Conservation (phyloP, 31 red algal genomes). For the Odonthalia washingtoniensis region DNA sequence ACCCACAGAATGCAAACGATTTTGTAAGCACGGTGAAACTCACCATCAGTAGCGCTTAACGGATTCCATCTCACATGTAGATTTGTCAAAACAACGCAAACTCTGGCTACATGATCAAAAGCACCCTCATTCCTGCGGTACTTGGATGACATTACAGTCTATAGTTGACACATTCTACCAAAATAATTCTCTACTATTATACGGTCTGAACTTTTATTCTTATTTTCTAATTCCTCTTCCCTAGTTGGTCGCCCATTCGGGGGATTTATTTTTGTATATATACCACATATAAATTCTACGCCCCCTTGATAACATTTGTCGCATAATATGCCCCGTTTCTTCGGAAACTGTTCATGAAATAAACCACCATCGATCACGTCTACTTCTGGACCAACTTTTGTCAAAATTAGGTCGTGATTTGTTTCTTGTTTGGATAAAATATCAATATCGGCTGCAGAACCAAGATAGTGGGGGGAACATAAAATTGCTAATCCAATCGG, state of each 20-base stretch:
- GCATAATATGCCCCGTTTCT: no score
- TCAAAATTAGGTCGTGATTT: no score
- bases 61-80: conserved; percentile 4
- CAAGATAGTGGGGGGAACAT: not conserved
- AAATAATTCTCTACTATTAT: no score
- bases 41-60: not conserved
- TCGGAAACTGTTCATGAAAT: no score
- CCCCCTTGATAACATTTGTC: conserved; percentile 14
- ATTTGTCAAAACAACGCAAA: conserved; percentile 8
- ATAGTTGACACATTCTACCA: conserved; percentile 1
- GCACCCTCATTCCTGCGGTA: not conserved
- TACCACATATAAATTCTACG: not conserved
- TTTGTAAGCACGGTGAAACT: not conserved
- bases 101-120: not conserved
- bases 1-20: not conserved
- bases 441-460: no score
- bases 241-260: not conserved
- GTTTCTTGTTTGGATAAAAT: no score
- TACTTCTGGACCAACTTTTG: no score
- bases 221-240: not conserved
- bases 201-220: no score
- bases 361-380: no score
- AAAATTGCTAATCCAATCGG: not conserved
- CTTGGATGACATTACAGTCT: not conserved
- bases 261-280: conserved; percentile 9